Percentiles rank a stretch among this genome's conserved stretches.
Evolutionary conservation across 73 alveolate species (phyloP).

Genomic region (Paramecium sexaurelia): DNA sequence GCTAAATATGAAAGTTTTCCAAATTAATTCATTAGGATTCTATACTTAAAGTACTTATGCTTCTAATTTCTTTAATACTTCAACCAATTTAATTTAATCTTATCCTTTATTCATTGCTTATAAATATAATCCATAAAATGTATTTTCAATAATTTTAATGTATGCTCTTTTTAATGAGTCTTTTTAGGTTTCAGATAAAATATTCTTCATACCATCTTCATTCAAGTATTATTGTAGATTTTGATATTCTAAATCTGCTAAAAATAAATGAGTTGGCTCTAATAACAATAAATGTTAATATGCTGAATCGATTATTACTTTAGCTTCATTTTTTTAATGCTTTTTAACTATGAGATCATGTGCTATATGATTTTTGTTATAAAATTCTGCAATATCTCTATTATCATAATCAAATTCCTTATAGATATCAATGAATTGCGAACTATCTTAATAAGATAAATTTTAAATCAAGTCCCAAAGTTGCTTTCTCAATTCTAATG

Average conservation of each 20-base stretch:
- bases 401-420: not conserved
- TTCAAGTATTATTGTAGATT: not conserved
- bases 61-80: not conserved
- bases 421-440: not conserved
- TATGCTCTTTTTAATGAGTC: constrained; percentile 5
- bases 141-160: not conserved
- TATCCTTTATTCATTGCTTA: not conserved
- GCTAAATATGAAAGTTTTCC: not conserved
- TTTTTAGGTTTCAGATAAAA: not conserved
- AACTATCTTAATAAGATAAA: not conserved
- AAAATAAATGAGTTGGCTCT: not conserved
- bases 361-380: not conserved
- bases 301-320: not conserved
- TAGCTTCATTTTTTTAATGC: not conserved
- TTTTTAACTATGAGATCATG: not conserved
- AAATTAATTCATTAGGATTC: not conserved
- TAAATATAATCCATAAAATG: constrained; percentile 10
- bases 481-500: not conserved
- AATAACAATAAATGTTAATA: not conserved
- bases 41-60: not conserved
- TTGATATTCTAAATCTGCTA: not conserved
- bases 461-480: not conserved
- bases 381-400: constrained; percentile 3
- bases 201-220: not conserved
- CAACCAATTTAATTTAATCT: not conserved